Conservation (phyloP, 106 monocot species). For the Apostasia ramifera region DNA sequence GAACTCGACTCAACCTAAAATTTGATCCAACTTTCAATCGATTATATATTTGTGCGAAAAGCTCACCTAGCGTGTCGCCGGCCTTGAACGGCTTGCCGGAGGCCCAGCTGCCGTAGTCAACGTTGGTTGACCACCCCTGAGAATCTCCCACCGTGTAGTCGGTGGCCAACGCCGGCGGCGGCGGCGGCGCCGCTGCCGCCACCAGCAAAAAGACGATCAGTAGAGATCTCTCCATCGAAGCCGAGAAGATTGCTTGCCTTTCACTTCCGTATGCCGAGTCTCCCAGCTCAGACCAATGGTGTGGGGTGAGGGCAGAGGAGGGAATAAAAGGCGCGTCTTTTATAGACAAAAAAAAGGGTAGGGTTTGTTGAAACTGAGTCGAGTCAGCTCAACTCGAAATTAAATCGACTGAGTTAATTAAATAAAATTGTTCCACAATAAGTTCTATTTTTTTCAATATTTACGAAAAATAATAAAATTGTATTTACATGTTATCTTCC, state of each 20-base stretch:
- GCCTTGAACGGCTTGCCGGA: constrained; percentile 34
- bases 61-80: constrained; percentile 7
- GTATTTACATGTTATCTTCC: too few species aligned
- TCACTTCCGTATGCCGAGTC: neutral
- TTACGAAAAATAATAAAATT: too few species aligned
- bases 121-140: constrained; percentile 26
- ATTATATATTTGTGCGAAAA: neutral
- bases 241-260: neutral
- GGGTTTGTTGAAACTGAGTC: too few species aligned
- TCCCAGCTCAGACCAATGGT: too few species aligned
- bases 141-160: constrained; percentile 52
- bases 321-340: neutral
- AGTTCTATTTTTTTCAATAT: too few species aligned
- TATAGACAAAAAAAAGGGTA: neutral
- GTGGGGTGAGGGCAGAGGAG: neutral
- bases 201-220: neutral
- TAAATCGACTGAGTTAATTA: too few species aligned
- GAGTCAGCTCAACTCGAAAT: too few species aligned
- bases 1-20: too few species aligned
- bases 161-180: constrained; percentile 18
- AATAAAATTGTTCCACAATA: too few species aligned
- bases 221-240: neutral
- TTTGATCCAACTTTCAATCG: too few species aligned
- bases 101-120: constrained; percentile 38
- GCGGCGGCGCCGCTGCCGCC: neutral